phyloP scores from a whole-genome alignment of 129 eudicot genomes.

The Lonicera japonica region DNA sequence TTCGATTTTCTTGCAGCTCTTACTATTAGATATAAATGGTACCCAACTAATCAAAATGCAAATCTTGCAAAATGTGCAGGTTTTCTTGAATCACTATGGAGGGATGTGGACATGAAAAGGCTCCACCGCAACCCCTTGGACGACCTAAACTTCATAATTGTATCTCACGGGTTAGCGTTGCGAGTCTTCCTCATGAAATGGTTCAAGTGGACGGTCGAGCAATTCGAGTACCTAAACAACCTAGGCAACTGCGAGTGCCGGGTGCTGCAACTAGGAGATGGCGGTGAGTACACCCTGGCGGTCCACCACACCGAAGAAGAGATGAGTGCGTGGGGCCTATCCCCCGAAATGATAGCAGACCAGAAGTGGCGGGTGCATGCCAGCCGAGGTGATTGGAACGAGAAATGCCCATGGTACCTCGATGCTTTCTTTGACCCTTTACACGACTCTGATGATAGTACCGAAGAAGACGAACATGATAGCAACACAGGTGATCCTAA shows the following conservation, averaged over 20 bases:
- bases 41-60: too few relatives aligned
- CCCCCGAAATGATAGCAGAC: conserved; percentile 68
- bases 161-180: conserved; percentile 70
- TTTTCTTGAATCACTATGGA: conserved; percentile 86
- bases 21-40: too few relatives aligned
- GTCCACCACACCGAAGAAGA: conserved; percentile 62
- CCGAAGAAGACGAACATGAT: conserved; percentile 20
- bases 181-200: conserved; percentile 89
- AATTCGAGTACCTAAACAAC: conserved; percentile 67
- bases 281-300: conserved; percentile 85
- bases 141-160: conserved; percentile 62
- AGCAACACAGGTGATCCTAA: too few relatives aligned
- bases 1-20: too few relatives aligned
- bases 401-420: conserved; percentile 59
- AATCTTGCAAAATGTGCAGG: conserved; percentile 36
- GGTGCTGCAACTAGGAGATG: conserved; percentile 65
- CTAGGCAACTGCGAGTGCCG: conserved; percentile 66
- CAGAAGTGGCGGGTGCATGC: conserved; percentile 60
- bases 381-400: conserved; percentile 39
- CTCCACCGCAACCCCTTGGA: conserved; percentile 41
- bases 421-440: conserved; percentile 55
- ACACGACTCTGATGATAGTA: conserved; percentile 27
- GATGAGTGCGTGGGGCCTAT: conserved; percentile 67
- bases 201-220: conserved; percentile 93
- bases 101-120: conserved; percentile 87